Conservation (phyloP, 2,329 filamentous ascomycete species). For the Trichoderma sp. region DNA sequence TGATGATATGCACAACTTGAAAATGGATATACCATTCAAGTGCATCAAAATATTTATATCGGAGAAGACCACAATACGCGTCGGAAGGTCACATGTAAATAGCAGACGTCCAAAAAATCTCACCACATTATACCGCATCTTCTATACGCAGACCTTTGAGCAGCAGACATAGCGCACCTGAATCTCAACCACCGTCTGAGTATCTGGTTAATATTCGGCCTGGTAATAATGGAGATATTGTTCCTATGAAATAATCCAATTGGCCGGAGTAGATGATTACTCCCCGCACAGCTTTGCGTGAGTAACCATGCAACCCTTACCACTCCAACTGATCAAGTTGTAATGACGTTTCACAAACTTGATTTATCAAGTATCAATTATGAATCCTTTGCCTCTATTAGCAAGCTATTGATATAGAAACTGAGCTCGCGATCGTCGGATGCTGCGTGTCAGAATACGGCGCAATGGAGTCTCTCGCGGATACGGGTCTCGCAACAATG, state of each 20-base stretch:
- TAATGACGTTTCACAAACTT: background rate
- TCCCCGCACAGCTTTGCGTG: background rate
- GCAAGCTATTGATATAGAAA: too few relatives aligned
- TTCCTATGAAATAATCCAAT: background rate
- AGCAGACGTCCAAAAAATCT: background rate
- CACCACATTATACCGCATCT: background rate
- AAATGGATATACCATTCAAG: background rate
- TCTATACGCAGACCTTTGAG: background rate
- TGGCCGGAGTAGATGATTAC: background rate
- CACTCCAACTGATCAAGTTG: background rate
- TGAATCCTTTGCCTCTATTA: background rate
- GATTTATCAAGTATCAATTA: background rate
- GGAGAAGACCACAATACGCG: background rate
- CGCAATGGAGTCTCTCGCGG: background rate
- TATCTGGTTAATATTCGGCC: constrained; percentile 2
- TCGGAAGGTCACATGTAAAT: background rate
- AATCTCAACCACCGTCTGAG: background rate
- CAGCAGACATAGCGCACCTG: background rate
- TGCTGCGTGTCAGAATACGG: background rate
- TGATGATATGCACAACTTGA: background rate
- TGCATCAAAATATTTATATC: background rate
- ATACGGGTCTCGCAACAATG: background rate
- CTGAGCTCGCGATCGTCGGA: too few relatives aligned
- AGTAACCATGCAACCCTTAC: background rate
- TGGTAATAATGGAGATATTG: background rate